phyloP scores from a whole-genome alignment of 345 rosid species.

The Angophora floribunda region DNA sequence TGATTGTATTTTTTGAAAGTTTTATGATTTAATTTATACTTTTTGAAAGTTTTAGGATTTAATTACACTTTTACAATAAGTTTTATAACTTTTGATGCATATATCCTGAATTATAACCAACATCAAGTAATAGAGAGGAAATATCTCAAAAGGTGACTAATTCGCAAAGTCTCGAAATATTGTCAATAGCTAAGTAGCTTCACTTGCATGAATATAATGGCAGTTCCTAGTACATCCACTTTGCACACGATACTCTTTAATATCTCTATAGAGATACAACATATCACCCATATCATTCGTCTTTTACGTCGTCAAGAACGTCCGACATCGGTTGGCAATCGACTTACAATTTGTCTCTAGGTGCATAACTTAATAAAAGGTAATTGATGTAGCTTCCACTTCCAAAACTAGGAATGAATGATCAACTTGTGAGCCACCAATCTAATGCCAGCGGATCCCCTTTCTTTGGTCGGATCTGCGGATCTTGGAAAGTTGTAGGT shows the following conservation, averaged over 20 bases:
- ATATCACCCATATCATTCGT: neutral
- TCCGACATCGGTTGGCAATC: neutral
- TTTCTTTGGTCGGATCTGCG: neutral
- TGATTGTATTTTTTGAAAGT: too few relatives aligned
- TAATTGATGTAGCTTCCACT: neutral
- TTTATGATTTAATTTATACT: too few relatives aligned
- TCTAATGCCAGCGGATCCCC: neutral
- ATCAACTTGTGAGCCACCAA: neutral
- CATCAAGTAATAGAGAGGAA: neutral
- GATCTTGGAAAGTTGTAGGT: neutral
- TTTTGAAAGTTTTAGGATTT: too few relatives aligned
- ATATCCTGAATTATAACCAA: neutral
- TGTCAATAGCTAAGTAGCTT: neutral
- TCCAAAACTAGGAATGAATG: neutral
- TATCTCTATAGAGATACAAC: neutral
- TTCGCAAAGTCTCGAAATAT: neutral
- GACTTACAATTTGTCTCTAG: neutral
- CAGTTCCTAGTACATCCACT: neutral
- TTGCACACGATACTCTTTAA: neutral
- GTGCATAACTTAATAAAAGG: neutral
- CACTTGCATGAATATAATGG: rapidly evolving
- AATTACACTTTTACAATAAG: too few relatives aligned
- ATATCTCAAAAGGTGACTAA: neutral
- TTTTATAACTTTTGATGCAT: too few relatives aligned
- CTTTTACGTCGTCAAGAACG: rapidly evolving